Evolutionary conservation across 805 yeast species (phyloP), one percentile per base, ranked within the genome.

Genomic region (Teunomyces barrocoloradensis): DNA sequence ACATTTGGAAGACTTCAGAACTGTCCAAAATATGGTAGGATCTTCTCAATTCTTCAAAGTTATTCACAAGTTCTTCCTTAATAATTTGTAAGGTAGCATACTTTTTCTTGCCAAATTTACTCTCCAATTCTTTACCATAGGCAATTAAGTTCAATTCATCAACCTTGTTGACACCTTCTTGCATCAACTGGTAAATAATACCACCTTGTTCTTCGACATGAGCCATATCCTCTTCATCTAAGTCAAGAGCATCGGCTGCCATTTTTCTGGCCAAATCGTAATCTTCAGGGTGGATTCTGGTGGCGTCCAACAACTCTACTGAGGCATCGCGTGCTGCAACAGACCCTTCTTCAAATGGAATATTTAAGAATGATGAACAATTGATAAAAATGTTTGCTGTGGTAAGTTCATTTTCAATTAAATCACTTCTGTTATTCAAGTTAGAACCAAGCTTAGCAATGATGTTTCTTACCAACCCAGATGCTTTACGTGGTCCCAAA

Each of bases 201-300:
- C 91, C 91, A 42, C 91, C 94, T 50, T 85, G 87, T 51, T 83
- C 85, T 60, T 89, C 91, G 41, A 85, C 65, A 47, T 85, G 91
- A 2, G 84, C 85, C 59, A 88, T 75, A 54, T 90, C 96, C 65
- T 92, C 98, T 59, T 95, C 99, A 58, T 90, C 97, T 53, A 91
- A 78, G 63, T 92, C 99, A 54, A 94, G 77, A 1, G 99, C 98
- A 73, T 94, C 99, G 1, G 96, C 94, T 6, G 97, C 98, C 91
- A 94, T 94, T 65, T 94, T 94, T 43, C 94, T 81, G 3, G 97
- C 98, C 56, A 94, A 76, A 53, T 89, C 96, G 64, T 94, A 94
- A 69, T 94, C 99, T 67, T 94, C 98, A 6, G 98, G 98, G 59
- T 94, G 99, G 41, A 94, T 90, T 70, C 99, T 81, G 0, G 99